Evolutionary conservation across 106 monocot genomes (phyloP).

Genomic region (Acanthochlamys bracteata): DNA sequence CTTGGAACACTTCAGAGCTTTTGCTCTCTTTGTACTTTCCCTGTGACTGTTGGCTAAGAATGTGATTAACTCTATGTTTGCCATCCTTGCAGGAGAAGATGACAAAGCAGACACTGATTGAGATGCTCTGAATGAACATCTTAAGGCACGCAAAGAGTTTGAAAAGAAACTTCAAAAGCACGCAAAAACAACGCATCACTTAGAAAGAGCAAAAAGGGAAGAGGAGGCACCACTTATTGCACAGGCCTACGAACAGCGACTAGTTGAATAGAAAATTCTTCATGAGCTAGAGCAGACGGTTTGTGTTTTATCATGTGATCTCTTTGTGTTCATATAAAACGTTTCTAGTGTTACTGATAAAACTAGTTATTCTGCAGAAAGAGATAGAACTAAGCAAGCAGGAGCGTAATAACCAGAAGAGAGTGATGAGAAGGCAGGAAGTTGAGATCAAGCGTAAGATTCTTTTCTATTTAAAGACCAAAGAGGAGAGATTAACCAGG

Average conservation of each 20-base stretch:
- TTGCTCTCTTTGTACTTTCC: no score
- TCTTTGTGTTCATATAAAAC: not conserved
- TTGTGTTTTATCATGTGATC: constrained; percentile 4
- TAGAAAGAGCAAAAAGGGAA: constrained; percentile 82
- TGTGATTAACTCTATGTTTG: not conserved
- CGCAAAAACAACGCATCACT: constrained; percentile 81
- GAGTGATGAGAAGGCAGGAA: constrained; percentile 38
- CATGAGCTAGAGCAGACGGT: constrained; percentile 77
- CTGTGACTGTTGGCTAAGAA: not conserved
- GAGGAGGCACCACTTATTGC: constrained; percentile 73
- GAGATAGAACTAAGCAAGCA: constrained; percentile 85
- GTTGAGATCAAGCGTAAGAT: constrained; percentile 65
- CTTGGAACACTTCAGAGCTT: no score
- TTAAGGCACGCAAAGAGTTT: constrained; percentile 78
- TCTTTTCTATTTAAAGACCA: constrained; percentile 51
- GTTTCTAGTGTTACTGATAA: not conserved
- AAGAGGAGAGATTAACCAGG: constrained; percentile 65
- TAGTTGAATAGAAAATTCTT: constrained; percentile 53
- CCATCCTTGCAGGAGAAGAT: constrained; percentile 45
- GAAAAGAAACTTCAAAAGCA: constrained; percentile 88
- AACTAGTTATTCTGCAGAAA: constrained; percentile 28
- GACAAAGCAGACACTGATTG: constrained; percentile 60
- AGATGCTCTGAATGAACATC: constrained; percentile 68
- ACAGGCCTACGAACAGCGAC: constrained; percentile 52
- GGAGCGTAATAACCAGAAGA: constrained; percentile 37